Evolutionary conservation across 306 rosid genomes (phyloP), one percentile per base, ranked within the genome.

Genomic region (Ammopiptanthus mongolicus): DNA sequence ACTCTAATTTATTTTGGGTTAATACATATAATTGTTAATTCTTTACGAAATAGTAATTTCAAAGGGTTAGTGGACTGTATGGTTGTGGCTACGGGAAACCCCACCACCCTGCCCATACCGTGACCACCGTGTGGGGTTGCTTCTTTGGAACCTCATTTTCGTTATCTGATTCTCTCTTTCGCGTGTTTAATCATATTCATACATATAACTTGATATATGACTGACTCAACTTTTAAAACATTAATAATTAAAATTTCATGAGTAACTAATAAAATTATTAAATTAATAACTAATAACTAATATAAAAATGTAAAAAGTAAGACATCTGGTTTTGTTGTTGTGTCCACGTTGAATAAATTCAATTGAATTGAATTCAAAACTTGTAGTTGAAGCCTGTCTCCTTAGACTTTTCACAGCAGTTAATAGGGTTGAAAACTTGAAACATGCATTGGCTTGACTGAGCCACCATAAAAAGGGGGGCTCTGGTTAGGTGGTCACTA

Each of bases 81-180:
- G 64, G 75, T 65, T 56, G 76, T 65, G 63, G 71, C 55, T 53
- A 23, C 9, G 28, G 33, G 63, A 48, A 79, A 64, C 79, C 83
- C 84, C 84, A 80, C 75, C 83, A 65, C 41, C 8, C 6, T 58
- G 39, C 44, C 61, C 17, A n/a, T 74, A 13, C 61, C 18, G 41
- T 71, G 39, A 51, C 51, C 41, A 67, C 68, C 51, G 11, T 71
- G 62, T 64, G 83, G 74, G 56, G 56, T 15, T 57, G 37, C 28
- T 63, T 22, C 65, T 34, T 59, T 29, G 60, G 15, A 62, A 10
- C 77, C 86, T 85, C 80, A 48, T 73, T 79, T 84, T 85, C 74
- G 19, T 85, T 74, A 86, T 85, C 91, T 70, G 76, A 76, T 77
- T 60, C 69, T 58, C 23, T 71, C 12, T 19, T 34, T 7, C 2